Evolutionary conservation across 129 eudicot species (phyloP).

Genomic region (Oenanthe sinensis): DNA sequence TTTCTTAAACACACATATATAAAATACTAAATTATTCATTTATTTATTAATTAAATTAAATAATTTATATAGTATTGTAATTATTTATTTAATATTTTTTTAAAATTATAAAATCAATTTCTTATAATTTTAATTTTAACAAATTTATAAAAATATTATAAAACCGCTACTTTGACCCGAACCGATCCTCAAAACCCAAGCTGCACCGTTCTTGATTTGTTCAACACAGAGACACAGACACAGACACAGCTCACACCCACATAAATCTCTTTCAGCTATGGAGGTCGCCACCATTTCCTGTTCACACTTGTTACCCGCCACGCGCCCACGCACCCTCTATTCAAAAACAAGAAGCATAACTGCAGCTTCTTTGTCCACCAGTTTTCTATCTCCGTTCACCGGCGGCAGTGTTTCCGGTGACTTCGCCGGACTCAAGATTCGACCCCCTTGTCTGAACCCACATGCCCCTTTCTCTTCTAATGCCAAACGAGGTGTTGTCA

Average conservation of each 20-base stretch:
- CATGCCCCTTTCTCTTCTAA: constrained; percentile 23
- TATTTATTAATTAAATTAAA: no score
- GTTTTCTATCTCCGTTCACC: constrained; percentile 42
- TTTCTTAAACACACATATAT: no score
- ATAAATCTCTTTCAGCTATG: constrained; percentile 6
- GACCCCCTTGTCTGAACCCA: constrained; percentile 43
- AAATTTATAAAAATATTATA: no score
- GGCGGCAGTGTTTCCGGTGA: constrained; percentile 38
- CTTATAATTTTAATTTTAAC: no score
- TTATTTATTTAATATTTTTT: no score
- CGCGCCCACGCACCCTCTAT: constrained; percentile 25
- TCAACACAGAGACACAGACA: background rate
- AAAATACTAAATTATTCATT: no score
- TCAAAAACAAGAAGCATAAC: constrained; percentile 19
- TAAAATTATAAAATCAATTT: no score
- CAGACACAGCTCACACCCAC: background rate
- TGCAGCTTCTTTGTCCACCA: constrained; percentile 42
- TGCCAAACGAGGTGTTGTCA: constrained; percentile 57
- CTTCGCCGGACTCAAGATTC: constrained; percentile 46
- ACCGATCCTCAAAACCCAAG: background rate
- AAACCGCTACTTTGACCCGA: no score
- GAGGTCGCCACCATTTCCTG: constrained; percentile 49
- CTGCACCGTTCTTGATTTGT: background rate
- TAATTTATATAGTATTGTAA: no score
- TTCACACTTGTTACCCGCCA: constrained; percentile 33